Conservation (phyloP, 345 rosid genomes). For the Gossypium mustelinum region DNA sequence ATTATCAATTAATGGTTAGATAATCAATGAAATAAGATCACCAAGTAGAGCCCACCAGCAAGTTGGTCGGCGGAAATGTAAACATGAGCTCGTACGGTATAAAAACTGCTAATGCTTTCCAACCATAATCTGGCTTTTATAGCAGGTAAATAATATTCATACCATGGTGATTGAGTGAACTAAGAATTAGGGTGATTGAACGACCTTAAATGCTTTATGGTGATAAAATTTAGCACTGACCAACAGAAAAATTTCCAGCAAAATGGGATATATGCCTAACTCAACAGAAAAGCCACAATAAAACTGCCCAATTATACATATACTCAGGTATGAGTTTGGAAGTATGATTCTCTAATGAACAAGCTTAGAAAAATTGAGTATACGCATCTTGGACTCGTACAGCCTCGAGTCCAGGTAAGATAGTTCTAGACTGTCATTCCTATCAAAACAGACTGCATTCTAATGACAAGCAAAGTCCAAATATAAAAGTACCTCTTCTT, state of each 20-base stretch:
- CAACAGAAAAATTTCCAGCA: background rate
- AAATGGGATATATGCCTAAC: background rate
- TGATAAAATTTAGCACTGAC: background rate
- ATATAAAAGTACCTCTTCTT: conserved; percentile 42
- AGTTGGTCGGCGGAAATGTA: background rate
- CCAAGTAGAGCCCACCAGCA: background rate
- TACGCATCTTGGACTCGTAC: background rate
- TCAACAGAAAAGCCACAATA: background rate
- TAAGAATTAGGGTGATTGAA: background rate
- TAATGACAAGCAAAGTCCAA: background rate
- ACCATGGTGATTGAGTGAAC: background rate
- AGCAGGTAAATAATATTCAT: background rate
- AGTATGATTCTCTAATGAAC: background rate
- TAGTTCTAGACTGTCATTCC: background rate
- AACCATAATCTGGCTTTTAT: background rate
- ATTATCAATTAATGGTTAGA: background rate
- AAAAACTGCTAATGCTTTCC: background rate
- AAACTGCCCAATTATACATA: background rate
- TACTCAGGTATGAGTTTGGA: background rate
- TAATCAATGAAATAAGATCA: background rate
- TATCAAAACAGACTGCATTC: background rate
- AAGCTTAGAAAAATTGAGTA: background rate
- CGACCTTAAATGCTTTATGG: background rate
- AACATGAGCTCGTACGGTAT: background rate
- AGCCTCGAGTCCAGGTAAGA: background rate